Conservation (phyloP, 2,329 filamentous ascomycete genomes). For the Zymoseptoria passerinii region DNA sequence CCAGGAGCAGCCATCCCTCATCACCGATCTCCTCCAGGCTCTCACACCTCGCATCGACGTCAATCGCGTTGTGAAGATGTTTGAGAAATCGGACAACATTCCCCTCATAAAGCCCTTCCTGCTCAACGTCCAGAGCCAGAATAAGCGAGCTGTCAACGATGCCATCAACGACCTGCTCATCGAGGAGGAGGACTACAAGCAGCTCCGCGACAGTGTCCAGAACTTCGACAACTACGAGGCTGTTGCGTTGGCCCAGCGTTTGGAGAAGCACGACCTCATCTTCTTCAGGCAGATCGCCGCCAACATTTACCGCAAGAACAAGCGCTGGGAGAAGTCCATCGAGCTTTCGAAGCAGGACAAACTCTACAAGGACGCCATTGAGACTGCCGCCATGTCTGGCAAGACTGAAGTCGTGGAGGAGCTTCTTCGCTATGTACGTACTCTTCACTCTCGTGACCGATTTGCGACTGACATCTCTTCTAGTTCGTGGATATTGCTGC, state of each 20-base stretch:
- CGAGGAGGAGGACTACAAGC: slow-evolving; percentile 99
- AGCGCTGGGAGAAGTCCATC: slow-evolving; percentile 99
- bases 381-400: slow-evolving; percentile 85
- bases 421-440: slow-evolving; percentile 83
- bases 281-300: slow-evolving; percentile 99
- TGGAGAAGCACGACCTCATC: slow-evolving; percentile 95
- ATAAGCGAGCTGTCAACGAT: slow-evolving; percentile 96
- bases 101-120: slow-evolving; percentile 98
- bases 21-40: slow-evolving; percentile 90
- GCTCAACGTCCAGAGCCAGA: slow-evolving; percentile 89
- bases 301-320: slow-evolving; percentile 99
- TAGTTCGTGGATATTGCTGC: slow-evolving; percentile 99
- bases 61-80: slow-evolving; percentile 98
- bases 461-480: slow-evolving; percentile 27
- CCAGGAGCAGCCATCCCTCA: slow-evolving; percentile 86
- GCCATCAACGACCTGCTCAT: slow-evolving; percentile 97
- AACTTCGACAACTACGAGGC: slow-evolving; percentile 99
- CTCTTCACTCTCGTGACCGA: not conserved
- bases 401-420: slow-evolving; percentile 94
- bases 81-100: slow-evolving; percentile 96
- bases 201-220: slow-evolving; percentile 89
- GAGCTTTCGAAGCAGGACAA: slow-evolving; percentile 97
- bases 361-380: slow-evolving; percentile 98
- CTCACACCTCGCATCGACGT: slow-evolving; percentile 93
- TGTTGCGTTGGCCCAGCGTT: slow-evolving; percentile 77